Base-by-base conservation (phyloP, 1,284 basidiomycete species). In the Xanthoconium separans region DNA sequence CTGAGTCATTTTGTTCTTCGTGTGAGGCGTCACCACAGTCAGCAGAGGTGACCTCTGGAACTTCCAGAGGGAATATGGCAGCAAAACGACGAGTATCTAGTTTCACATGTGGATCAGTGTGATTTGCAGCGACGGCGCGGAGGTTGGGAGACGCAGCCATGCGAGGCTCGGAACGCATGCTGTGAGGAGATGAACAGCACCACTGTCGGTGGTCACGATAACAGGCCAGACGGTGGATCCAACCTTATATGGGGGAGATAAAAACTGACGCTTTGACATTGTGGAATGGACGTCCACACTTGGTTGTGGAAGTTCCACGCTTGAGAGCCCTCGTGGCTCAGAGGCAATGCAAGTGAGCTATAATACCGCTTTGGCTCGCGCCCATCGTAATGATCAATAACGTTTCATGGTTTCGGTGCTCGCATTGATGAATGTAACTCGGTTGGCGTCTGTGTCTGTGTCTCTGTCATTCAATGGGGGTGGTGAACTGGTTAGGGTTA, bases 31-130 rank as follows among this genome's bases (percentile, higher is more conserved):
- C 50, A 33, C 42, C 36, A 24, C 47, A 51, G 36, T 55, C 45
- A 12, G 56, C 31, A 36, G 51, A 46, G 29, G 54, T 4, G 7
- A 33, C 30, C 30, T 52, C 53, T 43, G 50, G 47, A 16, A 37
- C 36, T 11, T 65, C 54, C 8, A 39, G 24, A 33, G 57, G 44
- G 34, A 69, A 63, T 36, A 68, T 53, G 10, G 43, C 22, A 4
- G 58, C 70, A 34, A 68, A 68, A 40, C 70, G 67, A 42, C 70
- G 68, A 50, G 61, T 67, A 18, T 71, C 63, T 22, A 43, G 48
- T 22, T 44, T 52, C 30, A 20, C 18, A 27, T 31, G 46, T 13
- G 37, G 52, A 51, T 55, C 51, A 12, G 45, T n/a, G 24, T 37
- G 20, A 50, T 22, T 4, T n/a, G 39, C 45, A 20, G 50, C 27